phyloP scores from a whole-genome alignment of 164 flowering plant species.

The Vitis cinerea region DNA sequence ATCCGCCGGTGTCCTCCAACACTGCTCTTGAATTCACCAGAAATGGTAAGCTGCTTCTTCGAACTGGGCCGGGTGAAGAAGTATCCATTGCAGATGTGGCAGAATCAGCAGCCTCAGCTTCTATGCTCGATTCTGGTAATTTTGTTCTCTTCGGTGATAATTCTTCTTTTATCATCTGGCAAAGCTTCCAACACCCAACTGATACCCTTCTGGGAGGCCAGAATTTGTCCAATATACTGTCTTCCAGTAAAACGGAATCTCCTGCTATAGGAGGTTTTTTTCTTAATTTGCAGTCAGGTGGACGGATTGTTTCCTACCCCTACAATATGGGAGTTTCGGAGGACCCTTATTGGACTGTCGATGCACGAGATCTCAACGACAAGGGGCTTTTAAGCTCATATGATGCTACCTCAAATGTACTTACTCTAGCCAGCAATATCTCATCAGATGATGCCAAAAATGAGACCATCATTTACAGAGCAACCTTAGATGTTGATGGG shows the following conservation, averaged over 20 bases:
- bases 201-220: constrained; percentile 1
- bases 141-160: background rate
- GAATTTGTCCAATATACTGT: background rate
- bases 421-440: too few relatives aligned
- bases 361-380: too few relatives aligned
- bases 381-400: too few relatives aligned
- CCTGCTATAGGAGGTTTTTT: background rate
- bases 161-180: background rate
- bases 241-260: background rate
- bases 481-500: constrained; percentile 9
- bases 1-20: constrained; percentile 3
- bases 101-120: background rate
- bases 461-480: background rate
- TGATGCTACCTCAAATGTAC: too few relatives aligned
- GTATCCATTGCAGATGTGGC: background rate
- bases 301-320: too few relatives aligned
- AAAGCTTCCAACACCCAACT: constrained; percentile 3
- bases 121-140: constrained; percentile 5
- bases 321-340: too few relatives aligned
- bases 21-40: background rate
- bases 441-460: too few relatives aligned
- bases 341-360: too few relatives aligned
- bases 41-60: background rate
- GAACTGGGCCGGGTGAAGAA: background rate
- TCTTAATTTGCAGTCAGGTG: background rate